Evolutionary conservation across 805 yeast genomes (phyloP), one percentile per base, ranked within the genome.

Genomic region (Torulaspora franciscae): DNA sequence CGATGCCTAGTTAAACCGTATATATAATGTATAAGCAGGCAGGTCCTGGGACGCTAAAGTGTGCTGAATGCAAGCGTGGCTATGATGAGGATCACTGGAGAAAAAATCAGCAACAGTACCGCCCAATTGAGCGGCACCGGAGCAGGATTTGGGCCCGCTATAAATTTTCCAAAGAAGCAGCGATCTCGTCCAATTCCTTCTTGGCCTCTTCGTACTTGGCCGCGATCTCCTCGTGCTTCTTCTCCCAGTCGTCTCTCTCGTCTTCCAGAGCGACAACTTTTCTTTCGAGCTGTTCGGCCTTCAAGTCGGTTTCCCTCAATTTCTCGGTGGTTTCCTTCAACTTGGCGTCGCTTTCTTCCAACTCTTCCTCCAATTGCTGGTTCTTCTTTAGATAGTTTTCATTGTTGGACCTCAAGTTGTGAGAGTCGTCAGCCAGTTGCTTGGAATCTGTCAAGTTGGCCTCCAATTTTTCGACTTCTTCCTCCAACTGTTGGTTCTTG

Each of bases 251-350:
- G 58, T 87, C 93, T 71, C 86, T 88, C 74, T 93, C 98, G 56
- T 83, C 73, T 74, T 91, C 98, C 65, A 90, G 77, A 29, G 95
- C 86, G 49, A 87, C 77, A 48, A 91, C 95, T 73, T 85, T 88
- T 74, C 95, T 86, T 73, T 89, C 96, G 69, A 88, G 78, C 70
- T 88, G 95, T 73, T 93, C 99, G 56, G 93, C 91, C 74, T 88
- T 88, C 73, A 93, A 80, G 65, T 93, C 99, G 47, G 95, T 81
- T 67, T 88, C 95, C 71, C 96, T 87, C 68, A 91, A 78, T 74
- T 89, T 90, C 64, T 84, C 88, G 52, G 95, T 88, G 55, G 96
- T 85, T 70, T 86, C 95, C 72, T 88, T 85, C 76, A 89, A 77
- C 75, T 86, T 85, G 67, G 81, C 79, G 69, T 91, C 97, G 50